Evolutionary conservation across 257 asterid genomes (phyloP), one percentile per base, ranked within the genome.

Genomic region (Solanum paucissectum): DNA sequence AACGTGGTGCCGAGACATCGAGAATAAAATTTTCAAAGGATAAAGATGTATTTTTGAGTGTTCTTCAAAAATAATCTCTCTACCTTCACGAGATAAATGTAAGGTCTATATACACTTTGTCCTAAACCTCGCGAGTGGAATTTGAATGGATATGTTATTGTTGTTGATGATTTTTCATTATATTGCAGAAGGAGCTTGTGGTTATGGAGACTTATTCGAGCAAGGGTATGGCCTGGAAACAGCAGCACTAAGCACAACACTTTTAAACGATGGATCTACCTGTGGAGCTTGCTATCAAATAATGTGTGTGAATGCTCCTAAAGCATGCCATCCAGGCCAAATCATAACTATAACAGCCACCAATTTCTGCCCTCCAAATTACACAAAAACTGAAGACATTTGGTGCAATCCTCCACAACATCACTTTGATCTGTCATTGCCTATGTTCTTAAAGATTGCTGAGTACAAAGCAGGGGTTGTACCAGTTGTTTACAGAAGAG

Each of bases 211-310:
- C 13, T 34, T 87, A 9, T 16, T 62, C 18, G 11, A 79, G 7
- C 88, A 91, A 88, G 92, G 91, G 2, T 93, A 90, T 73, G 92
- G 91, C 6, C 12, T 89, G 7, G 36, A 79, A 33, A 93, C 93
- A 3, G 86, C 92, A 18, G 95, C 94, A 14, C 55, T 93, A 7
- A 93, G 95, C 90, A n/a, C 88, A 3, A 88, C 88, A 1, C 83
- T 93, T 4, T 93, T 90, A 81, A 68, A 93, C 37, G 20, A 52
- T 1, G 94, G 93, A 0, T 83, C 75, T 0, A 21, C 88, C 0
- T 93, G 95, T 33, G 95, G 95, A 21, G 90, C 94, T 16, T 92
- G 95, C 77, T 93, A 58, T 38, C 90, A 92, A 87, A 77, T 93
- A 58, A 33, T 33, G 89, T 93, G 95, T 68, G 85, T 23, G 0